Evolutionary conservation across 2,329 filamentous ascomycete species (phyloP), one percentile per base, ranked within the genome.

Genomic region (Tolypocladium pustulatum): DNA sequence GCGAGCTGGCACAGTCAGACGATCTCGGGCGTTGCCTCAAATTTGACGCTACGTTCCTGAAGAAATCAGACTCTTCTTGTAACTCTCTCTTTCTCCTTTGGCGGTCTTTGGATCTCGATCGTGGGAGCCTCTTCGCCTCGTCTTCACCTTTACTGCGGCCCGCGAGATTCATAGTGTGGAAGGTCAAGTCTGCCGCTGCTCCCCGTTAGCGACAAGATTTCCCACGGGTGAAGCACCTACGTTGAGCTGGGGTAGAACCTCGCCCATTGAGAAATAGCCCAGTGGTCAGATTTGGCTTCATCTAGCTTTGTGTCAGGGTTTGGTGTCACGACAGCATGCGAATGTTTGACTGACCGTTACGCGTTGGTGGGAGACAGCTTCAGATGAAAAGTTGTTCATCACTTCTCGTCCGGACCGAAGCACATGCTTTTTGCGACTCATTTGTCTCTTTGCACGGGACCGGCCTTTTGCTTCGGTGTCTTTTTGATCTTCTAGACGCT

Each of bases 311-410:
- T 20, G 40, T 57, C 15, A 54, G 20, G 8, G 9, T 37, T 13
- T 53, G 20, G 4, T 17, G 34, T 20, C 3, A 9, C 22, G 2
- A 2, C 2, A 17, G 32, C 52, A 22, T 55, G 30, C 9, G 30
- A 51, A 10, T 4, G 17, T 15, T 15, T 27, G 15, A 55, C 68
- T 58, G 55, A 74, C 75, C 15, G 65, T 73, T 27, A 74, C 59
- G 54, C 64, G 67, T 9, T 63, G 63, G 22, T 75, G 75, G 13
- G 76, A 68, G 49, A 88, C 76, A 56, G 78, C 79, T 4, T 76
- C 68, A 1, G 84, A 85, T 15, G 72, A 72, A 61, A 87, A 88
- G 25, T 79, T 79, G 8, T 75, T 69, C 69, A 85, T 79, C 9
- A 86, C 72, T 46, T 80, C 77, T 57, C 74, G 75, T 17, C 75